Evolutionary conservation across 73 alveolate species (phyloP).

Genomic region (Breviolum minutum): DNA sequence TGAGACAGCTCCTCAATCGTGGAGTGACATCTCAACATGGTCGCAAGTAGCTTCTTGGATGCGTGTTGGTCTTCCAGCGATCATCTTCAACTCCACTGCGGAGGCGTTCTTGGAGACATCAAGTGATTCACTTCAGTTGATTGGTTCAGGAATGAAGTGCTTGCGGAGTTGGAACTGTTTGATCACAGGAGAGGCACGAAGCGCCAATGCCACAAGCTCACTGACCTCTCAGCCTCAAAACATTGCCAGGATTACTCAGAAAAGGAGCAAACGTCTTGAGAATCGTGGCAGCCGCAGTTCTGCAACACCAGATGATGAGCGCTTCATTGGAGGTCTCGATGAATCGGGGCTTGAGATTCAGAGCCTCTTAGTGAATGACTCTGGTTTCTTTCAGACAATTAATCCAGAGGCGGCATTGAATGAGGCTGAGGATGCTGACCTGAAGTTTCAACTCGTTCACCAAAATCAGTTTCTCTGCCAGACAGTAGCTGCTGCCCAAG

Average conservation of each 20-base stretch:
- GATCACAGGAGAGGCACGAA: background rate
- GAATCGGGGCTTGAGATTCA: constrained; percentile 54
- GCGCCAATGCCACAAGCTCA: background rate
- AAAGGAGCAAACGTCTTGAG: constrained; percentile 20
- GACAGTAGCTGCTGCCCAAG: constrained; percentile 17
- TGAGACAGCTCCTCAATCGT: background rate
- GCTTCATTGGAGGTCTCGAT: constrained; percentile 73
- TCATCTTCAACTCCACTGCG: constrained; percentile 71
- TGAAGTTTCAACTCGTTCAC: background rate
- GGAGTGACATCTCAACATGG: constrained; percentile 75
- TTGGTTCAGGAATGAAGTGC: constrained; percentile 20
- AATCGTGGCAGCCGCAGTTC: constrained; percentile 59
- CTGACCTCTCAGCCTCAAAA: background rate
- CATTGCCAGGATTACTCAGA: constrained; percentile 82
- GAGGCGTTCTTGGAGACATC: constrained; percentile 5
- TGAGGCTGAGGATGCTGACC: constrained; percentile 41
- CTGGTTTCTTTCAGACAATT: constrained; percentile 37
- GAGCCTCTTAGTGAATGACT: constrained; percentile 30
- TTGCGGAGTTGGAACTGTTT: constrained; percentile 68
- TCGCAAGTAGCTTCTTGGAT: constrained; percentile 81
- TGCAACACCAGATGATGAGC: constrained; percentile 81
- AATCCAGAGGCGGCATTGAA: constrained; percentile 27
- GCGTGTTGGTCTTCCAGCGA: constrained; percentile 55
- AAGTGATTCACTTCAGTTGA: background rate
- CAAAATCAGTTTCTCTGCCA: background rate